phyloP scores from a whole-genome alignment of 2,329 filamentous ascomycete species.

The Arthrocladium fulminans region DNA sequence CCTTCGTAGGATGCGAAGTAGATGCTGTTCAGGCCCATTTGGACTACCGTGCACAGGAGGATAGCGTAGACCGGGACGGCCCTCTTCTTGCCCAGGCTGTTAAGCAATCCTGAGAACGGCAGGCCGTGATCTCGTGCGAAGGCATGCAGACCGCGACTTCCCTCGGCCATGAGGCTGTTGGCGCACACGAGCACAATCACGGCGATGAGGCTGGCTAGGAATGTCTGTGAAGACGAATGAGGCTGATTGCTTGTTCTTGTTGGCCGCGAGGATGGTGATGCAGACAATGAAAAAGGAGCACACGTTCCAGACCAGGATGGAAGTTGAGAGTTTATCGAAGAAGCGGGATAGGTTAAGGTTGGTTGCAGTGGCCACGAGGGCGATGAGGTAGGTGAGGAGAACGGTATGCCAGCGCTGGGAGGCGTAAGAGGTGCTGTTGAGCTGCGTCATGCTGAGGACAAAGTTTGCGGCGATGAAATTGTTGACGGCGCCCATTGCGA shows the following conservation, averaged over 20 bases:
- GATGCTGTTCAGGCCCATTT: constrained; percentile 31
- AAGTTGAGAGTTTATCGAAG: constrained; percentile 38
- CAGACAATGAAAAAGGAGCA: constrained; percentile 44
- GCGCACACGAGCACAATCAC: constrained; percentile 41
- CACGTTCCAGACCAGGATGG: constrained; percentile 42
- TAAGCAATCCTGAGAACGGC: constrained; percentile 35
- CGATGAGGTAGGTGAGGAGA: constrained; percentile 44
- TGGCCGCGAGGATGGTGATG: constrained; percentile 45
- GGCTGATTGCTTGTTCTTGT: constrained; percentile 45
- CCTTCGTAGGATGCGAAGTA: constrained; percentile 23
- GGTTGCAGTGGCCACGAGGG: constrained; percentile 35
- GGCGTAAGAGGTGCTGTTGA: constrained; percentile 42
- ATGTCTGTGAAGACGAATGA: constrained; percentile 48
- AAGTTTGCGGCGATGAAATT: constrained; percentile 44
- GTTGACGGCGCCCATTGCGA: constrained; percentile 21
- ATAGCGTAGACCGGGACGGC: constrained; percentile 39
- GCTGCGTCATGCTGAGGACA: constrained; percentile 46
- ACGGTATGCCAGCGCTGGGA: constrained; percentile 51
- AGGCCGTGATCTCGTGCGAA: constrained; percentile 45
- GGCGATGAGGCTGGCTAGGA: constrained; percentile 38
- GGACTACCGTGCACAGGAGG: constrained; percentile 45
- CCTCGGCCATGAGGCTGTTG: constrained; percentile 24
- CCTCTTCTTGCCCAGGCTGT: constrained; percentile 32
- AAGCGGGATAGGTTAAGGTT: constrained; percentile 45
- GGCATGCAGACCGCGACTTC: constrained; percentile 15